Evolutionary conservation across 768 basidiomycete species (phyloP), one percentile per base, ranked within the genome.

Genomic region (Suillus plorans): DNA sequence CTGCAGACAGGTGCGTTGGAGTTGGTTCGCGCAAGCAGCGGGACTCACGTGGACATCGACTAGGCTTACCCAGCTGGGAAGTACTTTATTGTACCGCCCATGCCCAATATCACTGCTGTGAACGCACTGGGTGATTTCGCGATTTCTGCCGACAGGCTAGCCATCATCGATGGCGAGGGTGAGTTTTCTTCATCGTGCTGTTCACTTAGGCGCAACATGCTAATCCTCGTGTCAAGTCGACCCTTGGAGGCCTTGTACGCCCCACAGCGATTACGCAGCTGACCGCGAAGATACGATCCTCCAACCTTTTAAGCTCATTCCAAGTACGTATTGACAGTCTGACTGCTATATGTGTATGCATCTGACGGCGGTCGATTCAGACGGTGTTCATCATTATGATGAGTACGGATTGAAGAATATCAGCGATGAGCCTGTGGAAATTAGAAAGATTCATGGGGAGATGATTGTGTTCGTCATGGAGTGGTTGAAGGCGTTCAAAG

Each of bases 121-220:
- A 98, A 98, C 69, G 77, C 73, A 4, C 79, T 97, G 4, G 95
- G 95, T n/a, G 90, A 90, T 72, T 98, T 91, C 75, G 86, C 82
- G 60, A 88, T 97, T 62, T 87, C 88, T 20, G 87, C 86, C 16
- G 91, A 95, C 75, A 81, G 89, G 66, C 78, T 98, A 66, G 95
- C 95, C 0, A 87, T 97, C 69, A 91, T 98, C 63, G 92, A 95
- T 69, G 92, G 92, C 10, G 89, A 92, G 83, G 84, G 91, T 90
- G 56, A 9, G 78, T 69, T 2, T 60, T 36, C 36, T 18, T 13
- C 41, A 45, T 62, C 37, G 41, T 37, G 47, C 20, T 44, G 20
- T 22, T 16, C 22, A 14, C 1, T 22, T 52, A 9, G 45, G 25
- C 55, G 12, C 28, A 7, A 55, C 39, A 34, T 52, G 41, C 53